These are phyloP conservation scores for Aspergillus latus DNA, from an alignment of 2,329 filamentous ascomycete genomes.

Conservation along the genomic window DNA sequence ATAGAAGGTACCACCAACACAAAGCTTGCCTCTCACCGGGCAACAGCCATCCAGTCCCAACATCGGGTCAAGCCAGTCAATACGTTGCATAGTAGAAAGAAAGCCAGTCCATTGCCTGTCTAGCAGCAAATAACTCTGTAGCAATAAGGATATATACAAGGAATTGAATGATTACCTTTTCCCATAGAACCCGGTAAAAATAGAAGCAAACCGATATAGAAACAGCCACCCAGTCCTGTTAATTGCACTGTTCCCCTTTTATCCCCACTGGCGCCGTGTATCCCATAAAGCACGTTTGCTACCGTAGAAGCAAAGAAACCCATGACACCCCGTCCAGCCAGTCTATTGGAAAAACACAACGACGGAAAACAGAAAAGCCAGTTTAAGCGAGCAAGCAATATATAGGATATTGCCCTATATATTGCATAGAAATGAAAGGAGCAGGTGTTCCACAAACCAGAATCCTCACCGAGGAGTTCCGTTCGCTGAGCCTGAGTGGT, in stretches of 20 bases:
- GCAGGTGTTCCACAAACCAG: constrained; percentile 12
- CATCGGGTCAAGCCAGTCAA: no score
- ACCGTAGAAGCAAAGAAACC: constrained; percentile 28
- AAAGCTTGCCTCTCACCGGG: not conserved
- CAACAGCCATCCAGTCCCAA: not conserved
- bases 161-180: constrained; percentile 21
- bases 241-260: constrained; percentile 27
- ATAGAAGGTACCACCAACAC: not conserved
- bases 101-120: constrained; percentile 9
- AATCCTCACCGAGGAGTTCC: constrained; percentile 33
- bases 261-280: constrained; percentile 30
- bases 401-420: no score
- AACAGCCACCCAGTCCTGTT: constrained; percentile 27
- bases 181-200: constrained; percentile 16
- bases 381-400: constrained; percentile 9
- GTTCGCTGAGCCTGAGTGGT: constrained; percentile 33
- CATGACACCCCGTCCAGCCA: constrained; percentile 28
- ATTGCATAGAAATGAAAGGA: constrained; percentile 14
- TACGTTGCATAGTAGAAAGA: not conserved
- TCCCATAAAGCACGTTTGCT: constrained; percentile 26
- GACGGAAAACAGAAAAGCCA: constrained; percentile 18
- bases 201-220: constrained; percentile 18
- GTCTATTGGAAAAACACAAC: constrained; percentile 33
- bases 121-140: constrained; percentile 8
- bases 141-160: constrained; percentile 32